phyloP scores from a whole-genome alignment of 805 yeast species.

The Scheffersomyces ergatensis region DNA sequence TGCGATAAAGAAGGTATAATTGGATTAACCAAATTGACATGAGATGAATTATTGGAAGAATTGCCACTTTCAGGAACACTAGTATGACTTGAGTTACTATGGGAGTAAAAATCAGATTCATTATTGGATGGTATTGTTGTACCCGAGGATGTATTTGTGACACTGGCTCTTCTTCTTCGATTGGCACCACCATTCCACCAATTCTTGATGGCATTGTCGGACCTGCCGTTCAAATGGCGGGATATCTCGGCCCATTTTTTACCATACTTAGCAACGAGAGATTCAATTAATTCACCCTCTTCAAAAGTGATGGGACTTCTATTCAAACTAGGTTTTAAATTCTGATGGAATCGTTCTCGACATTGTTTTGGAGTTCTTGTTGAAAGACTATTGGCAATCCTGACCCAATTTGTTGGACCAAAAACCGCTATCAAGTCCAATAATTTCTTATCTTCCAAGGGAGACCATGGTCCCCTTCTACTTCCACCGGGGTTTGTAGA shows the following conservation, averaged over 20 bases:
- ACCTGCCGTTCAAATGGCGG: slow-evolving; percentile 78
- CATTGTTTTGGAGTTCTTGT: slow-evolving; percentile 90
- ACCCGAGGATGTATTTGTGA: slow-evolving; percentile 1
- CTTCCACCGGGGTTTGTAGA: slow-evolving; percentile 10
- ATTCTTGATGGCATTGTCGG: slow-evolving; percentile 89
- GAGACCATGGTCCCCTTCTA: slow-evolving; percentile 87
- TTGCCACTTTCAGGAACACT: neutral
- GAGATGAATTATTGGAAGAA: neutral
- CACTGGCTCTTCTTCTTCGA: slow-evolving; percentile 55
- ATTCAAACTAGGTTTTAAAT: slow-evolving; percentile 79
- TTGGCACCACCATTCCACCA: slow-evolving; percentile 98
- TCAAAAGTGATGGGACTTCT: slow-evolving; percentile 80
- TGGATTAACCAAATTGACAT: neutral
- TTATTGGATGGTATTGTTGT: neutral
- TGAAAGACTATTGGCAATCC: slow-evolving; percentile 69
- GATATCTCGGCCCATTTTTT: slow-evolving; percentile 95
- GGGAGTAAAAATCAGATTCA: neutral
- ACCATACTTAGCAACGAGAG: slow-evolving; percentile 74
- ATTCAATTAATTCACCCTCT: slow-evolving; percentile 80
- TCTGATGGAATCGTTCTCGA: slow-evolving; percentile 88
- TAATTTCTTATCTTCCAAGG: slow-evolving; percentile 74
- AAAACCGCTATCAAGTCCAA: slow-evolving; percentile 64
- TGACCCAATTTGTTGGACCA: slow-evolving; percentile 89
- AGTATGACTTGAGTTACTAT: neutral
- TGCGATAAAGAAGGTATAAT: neutral